Conservation (phyloP, 768 basidiomycete species). For the Phaeotremella skinneri region DNA sequence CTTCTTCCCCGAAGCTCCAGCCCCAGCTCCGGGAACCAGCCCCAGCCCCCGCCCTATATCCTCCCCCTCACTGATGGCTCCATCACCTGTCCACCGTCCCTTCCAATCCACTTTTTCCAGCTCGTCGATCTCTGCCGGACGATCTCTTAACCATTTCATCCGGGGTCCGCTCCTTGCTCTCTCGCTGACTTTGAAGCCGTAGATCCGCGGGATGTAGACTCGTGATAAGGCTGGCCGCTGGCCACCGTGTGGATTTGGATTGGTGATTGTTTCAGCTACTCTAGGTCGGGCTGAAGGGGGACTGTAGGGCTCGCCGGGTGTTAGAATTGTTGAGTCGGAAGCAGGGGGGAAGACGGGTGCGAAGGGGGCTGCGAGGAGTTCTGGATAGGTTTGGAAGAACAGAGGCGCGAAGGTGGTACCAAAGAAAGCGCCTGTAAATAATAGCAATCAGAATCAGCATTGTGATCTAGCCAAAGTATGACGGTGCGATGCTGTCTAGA, state of each 20-base stretch:
- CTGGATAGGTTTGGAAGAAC: conserved; percentile 96
- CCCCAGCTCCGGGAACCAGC: conserved; percentile 12
- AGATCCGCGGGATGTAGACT: conserved; percentile 87
- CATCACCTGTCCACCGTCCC: conserved; percentile 68
- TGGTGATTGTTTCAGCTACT: conserved; percentile 61
- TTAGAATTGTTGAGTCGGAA: conserved; percentile 19
- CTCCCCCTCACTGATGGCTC: conserved; percentile 52
- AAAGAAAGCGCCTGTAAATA: conserved; percentile 82
- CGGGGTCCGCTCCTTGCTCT: conserved; percentile 89
- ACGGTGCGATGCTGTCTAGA: neutral
- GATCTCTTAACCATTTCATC: conserved; percentile 91
- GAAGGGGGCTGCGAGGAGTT: conserved; percentile 90
- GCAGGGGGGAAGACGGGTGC: conserved; percentile 54
- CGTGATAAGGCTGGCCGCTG: conserved; percentile 83
- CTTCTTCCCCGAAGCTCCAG: conserved; percentile 18
- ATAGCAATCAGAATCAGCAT: neutral
- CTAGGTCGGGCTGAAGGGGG: conserved; percentile 6
- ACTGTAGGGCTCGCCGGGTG: no score
- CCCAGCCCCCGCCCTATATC: conserved; percentile 9
- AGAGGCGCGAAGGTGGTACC: conserved; percentile 98
- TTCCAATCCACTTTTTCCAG: conserved; percentile 86
- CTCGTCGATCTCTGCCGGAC: conserved; percentile 76
- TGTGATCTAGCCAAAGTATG: neutral
- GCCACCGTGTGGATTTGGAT: conserved; percentile 67
- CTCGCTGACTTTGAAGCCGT: conserved; percentile 97